A percentile compares a stretch with the other conserved stretches of the same genome.
Conservation (phyloP, 2,329 filamentous ascomycete genomes). For the Parafenestella ontariensis region DNA sequence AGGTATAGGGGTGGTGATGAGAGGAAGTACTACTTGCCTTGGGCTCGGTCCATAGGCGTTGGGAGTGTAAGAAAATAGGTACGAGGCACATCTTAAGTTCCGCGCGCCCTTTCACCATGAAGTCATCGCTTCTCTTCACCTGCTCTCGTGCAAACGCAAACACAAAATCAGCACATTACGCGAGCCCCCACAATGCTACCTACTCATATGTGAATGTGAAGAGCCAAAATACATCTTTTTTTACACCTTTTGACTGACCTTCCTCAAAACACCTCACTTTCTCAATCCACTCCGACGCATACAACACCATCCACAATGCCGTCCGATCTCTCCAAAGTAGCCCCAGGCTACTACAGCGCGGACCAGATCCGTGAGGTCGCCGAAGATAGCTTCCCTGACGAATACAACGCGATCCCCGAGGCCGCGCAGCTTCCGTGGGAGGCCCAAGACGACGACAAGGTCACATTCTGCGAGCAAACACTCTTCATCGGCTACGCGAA, state of each 20-base stretch:
- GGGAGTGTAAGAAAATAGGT: not conserved
- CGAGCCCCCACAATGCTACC: too few species aligned
- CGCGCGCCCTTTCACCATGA: too few species aligned
- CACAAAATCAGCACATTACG: not conserved
- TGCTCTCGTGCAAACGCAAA: too few species aligned
- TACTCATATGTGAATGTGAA: not conserved
- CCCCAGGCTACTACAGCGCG: not conserved
- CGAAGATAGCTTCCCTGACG: not conserved
- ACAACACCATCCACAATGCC: not conserved
- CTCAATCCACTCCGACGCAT: not conserved
- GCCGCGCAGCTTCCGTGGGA: not conserved
- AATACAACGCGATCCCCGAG: not conserved
- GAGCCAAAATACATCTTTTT: not conserved
- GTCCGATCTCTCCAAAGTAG: not conserved
- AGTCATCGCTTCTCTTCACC: too few species aligned
- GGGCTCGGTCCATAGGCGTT: not conserved
- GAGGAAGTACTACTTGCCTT: not conserved
- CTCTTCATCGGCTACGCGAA: not conserved
- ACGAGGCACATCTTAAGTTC: not conserved
- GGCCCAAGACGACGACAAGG: not conserved
- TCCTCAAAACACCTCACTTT: too few species aligned
- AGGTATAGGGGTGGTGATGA: constrained; percentile 2
- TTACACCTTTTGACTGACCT: not conserved
- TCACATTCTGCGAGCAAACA: not conserved
- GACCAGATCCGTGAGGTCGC: not conserved